Evolutionary conservation across 2,329 filamentous ascomycete species (phyloP), one percentile per base, ranked within the genome.

Genomic region (Colletotrichum lupini): DNA sequence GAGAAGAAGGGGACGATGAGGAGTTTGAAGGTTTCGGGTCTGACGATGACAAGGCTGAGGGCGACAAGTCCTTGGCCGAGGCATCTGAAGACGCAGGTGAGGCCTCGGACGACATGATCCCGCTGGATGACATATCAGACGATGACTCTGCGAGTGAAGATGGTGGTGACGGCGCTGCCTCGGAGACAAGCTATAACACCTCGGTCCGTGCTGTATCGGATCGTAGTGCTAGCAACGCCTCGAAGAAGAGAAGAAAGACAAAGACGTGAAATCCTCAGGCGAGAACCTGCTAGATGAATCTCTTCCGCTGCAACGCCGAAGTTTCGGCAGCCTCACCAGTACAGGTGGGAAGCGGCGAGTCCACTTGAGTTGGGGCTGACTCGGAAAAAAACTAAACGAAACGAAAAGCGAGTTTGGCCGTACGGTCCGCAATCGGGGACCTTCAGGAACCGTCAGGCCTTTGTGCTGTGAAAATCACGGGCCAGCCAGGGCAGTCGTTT

Each of bases 1-100:
- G 77, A 4, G 78, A 80, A 5, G 78, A 81, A 9, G 80, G 77
- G 4, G 80, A 81, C 9, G 82, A 82, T 2, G 85, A 83, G 3
- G 80, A 83, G 8, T 89, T 89, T 70, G 85, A 85, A 52, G 87
- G 87, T 35, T 89, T 89, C 60, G 85, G 80, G 16, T 82, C 83
- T 65, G 82, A 82, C 58, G 82, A 83, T 59, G 83, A 84, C 62
- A 83, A 82, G 53, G 78, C 82, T 28, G 80, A 84, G 32, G 78
- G 77, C 76, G 24, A 74, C 6, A 65, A 61, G 49, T 55, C 68
- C 9, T 58, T 59, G 56, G 74, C 32, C 19, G 66, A 74, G 26
- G 63, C 26, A 52, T 74, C 71, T 22, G 67, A 74, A 56, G 74
- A 65, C 42, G 60, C 22, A 5, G 52, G 37, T 16, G 65, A 73